Conservation (phyloP, 1,139 yeast species). For the Debaryomyces coudertii region DNA sequence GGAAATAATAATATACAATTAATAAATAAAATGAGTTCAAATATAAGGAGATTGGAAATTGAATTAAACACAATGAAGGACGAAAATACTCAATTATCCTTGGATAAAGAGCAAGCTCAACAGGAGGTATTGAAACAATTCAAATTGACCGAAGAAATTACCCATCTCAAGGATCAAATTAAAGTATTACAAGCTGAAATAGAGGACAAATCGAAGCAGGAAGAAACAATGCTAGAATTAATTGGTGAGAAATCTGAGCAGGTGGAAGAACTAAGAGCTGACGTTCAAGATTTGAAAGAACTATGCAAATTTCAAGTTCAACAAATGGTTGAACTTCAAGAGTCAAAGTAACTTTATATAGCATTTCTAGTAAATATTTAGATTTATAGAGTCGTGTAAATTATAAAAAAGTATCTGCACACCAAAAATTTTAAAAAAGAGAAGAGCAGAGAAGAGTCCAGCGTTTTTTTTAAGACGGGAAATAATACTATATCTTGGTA, state of each 20-base stretch:
- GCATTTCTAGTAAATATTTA: constrained; percentile 5
- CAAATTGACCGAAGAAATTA: constrained; percentile 54
- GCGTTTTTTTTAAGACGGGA: too few relatives aligned
- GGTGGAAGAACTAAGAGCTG: constrained; percentile 85
- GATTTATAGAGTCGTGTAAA: constrained; percentile 10
- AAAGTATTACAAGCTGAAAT: constrained; percentile 40
- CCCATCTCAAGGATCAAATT: constrained; percentile 37
- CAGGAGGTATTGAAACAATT: constrained; percentile 55
- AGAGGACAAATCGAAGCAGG: constrained; percentile 40
- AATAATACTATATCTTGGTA: neutral
- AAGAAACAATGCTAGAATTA: constrained; percentile 69
- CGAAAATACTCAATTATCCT: constrained; percentile 55
- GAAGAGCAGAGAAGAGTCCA: constrained; percentile 5
- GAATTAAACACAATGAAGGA: constrained; percentile 70
- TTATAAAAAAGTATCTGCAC: constrained; percentile 8
- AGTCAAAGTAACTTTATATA: constrained; percentile 15
- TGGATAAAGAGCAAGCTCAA: constrained; percentile 69
- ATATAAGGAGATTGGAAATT: constrained; percentile 76
- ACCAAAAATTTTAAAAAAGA: constrained; percentile 12
- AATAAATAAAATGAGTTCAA: constrained; percentile 71
- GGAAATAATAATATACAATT: constrained; percentile 51
- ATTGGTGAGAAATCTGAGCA: constrained; percentile 89
- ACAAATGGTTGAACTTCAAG: constrained; percentile 74
- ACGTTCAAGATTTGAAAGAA: constrained; percentile 84
- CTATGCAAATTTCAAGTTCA: constrained; percentile 82